A percentile compares a stretch with the other conserved stretches of the same genome.
Evolutionary conservation across 1,139 yeast genomes (phyloP).

Genomic region (Scheffersomyces segobiensis): DNA sequence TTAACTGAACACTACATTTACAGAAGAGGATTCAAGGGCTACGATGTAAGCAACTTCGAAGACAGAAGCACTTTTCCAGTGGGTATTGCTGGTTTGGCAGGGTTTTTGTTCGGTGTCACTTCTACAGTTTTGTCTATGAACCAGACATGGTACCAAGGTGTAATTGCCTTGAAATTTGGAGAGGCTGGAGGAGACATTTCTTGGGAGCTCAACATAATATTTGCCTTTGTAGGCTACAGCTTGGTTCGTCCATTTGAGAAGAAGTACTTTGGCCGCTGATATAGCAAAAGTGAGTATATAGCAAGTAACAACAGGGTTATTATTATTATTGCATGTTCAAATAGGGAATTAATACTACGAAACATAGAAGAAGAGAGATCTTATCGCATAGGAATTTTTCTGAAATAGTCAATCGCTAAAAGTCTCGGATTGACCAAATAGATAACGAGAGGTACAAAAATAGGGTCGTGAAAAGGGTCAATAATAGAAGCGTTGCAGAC

Average conservation of each 20-base stretch:
- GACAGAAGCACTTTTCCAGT: conserved; percentile 22
- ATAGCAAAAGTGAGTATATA: conserved; percentile 7
- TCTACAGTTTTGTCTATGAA: conserved; percentile 31
- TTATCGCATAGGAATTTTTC: not conserved
- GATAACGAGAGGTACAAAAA: not conserved
- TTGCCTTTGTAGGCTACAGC: conserved; percentile 26
- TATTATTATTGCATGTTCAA: too few species aligned
- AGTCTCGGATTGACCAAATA: not conserved
- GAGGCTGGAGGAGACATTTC: conserved; percentile 27
- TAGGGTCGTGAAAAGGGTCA: not conserved
- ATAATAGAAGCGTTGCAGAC: not conserved
- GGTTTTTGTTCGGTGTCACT: conserved; percentile 26
- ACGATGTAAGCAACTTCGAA: conserved; percentile 24
- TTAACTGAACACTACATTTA: conserved; percentile 29
- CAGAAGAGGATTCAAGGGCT: conserved; percentile 24
- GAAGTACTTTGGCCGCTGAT: conserved; percentile 23
- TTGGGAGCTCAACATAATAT: conserved; percentile 25
- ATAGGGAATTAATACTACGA: too few species aligned
- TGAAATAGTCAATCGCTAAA: not conserved
- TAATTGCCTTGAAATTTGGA: conserved; percentile 24
- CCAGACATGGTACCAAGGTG: conserved; percentile 33
- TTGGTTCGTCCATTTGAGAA: conserved; percentile 27
- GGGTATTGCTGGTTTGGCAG: conserved; percentile 28
- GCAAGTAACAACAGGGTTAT: too few species aligned
- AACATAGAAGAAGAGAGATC: too few species aligned